Evolutionary conservation across 2,329 filamentous ascomycete species (phyloP), one percentile per base, ranked within the genome.

Genomic region (Nannizzia gypsea): DNA sequence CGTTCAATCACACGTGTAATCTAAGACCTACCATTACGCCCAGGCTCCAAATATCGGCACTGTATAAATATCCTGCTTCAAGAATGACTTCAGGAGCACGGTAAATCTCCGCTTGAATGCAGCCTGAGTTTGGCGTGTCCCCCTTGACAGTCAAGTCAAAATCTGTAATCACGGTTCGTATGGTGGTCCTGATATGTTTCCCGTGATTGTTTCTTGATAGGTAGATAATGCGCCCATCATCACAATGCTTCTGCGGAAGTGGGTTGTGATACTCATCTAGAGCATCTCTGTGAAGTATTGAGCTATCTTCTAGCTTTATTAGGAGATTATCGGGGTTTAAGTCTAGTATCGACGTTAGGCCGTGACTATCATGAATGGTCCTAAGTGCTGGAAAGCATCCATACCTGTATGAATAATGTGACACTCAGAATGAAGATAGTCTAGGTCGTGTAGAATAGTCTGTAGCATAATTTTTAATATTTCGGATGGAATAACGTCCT

Each of bases 301-400:
- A 68, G 22, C 48, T 62, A 59, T 71, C 66, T 28, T 69, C 68
- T 0, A 73, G 28, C 48, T 64, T 65, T 48, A 74, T 61, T 60
- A 77, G 68, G 28, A 76, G 73, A 57, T 77, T 77, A 58, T 74
- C 72, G 0, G 74, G 70, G 52, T 77, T 77, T 36, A 77, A 66
- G 64, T 77, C 73, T 69, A 50, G n/a, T 11, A 28, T 17, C 17
- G 13, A 20, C 17, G 46, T 6, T 50, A 13, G n/a, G 38, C 38
- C 1, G 38, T 3, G 6, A 34, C 20, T 48, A 11, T 34, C n/a
- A 34, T 34, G 31, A 34, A n/a, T 34, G 31, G 17, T 4, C 6
- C 6, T 1, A 22, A 24, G 11, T 50, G 24, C 24, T 6, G 11
- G 6, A 40, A n/a, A n/a, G n/a, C n/a, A n/a, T n/a, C n/a, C 67